phyloP scores from a whole-genome alignment of 148 eudicot species.

The Polygonum maritimum region DNA sequence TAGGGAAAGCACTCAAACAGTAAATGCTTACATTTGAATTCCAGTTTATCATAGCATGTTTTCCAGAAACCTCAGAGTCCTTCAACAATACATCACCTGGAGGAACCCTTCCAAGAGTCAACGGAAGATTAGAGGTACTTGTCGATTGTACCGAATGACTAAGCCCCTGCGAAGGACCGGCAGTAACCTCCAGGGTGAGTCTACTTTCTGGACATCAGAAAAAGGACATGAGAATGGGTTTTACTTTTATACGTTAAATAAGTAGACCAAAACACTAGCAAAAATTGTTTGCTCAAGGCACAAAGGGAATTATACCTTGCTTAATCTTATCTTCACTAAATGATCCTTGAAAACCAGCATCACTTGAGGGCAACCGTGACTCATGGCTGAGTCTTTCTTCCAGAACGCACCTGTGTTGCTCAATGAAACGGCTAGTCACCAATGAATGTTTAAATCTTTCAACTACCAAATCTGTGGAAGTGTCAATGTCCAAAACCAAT shows the following conservation, averaged over 20 bases:
- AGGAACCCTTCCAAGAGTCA: constrained; percentile 1
- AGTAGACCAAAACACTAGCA: background rate
- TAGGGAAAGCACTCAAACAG: background rate
- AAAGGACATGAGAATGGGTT: background rate
- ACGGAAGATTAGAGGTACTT: background rate
- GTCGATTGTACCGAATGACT: background rate
- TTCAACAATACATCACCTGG: background rate
- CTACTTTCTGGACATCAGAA: background rate
- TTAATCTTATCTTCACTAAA: constrained; percentile 23
- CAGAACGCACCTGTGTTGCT: constrained; percentile 29
- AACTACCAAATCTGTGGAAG: constrained; percentile 44
- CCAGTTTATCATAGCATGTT: background rate
- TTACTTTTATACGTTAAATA: background rate
- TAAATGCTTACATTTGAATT: background rate
- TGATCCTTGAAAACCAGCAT: constrained; percentile 20
- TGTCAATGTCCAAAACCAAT: constrained; percentile 50
- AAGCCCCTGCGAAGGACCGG: background rate
- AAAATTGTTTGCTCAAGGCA: background rate
- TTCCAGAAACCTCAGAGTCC: background rate
- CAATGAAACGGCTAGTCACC: constrained; percentile 21
- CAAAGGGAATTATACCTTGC: constrained; percentile 33
- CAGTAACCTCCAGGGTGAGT: background rate
- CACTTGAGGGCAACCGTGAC: constrained; percentile 22
- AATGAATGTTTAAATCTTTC: constrained; percentile 60
- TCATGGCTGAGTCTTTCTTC: constrained; percentile 35